Evolutionary conservation across 2,329 filamentous ascomycete genomes (phyloP).

Genomic region (Phaeophleospora eucalypticola): DNA sequence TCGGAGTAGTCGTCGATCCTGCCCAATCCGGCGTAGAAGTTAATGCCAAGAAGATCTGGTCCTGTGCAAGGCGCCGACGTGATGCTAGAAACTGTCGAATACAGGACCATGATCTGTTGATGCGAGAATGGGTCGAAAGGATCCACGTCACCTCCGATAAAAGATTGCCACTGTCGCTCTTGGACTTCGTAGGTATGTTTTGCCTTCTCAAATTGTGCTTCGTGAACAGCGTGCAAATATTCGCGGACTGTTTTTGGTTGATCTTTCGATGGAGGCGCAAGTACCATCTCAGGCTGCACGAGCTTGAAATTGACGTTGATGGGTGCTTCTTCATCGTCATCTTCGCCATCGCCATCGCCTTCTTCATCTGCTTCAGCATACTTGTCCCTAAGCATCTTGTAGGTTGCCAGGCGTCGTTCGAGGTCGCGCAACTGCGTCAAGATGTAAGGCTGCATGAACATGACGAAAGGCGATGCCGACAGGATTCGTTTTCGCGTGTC

Average conservation of each 20-base stretch:
- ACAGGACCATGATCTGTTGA: slow-evolving; percentile 91
- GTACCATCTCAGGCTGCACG: slow-evolving; percentile 93
- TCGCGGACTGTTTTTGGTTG: slow-evolving; percentile 88
- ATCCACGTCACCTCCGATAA: slow-evolving; percentile 80
- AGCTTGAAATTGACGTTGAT: slow-evolving; percentile 66
- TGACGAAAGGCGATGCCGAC: slow-evolving; percentile 93
- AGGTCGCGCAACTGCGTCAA: slow-evolving; percentile 89
- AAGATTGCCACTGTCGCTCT: slow-evolving; percentile 93
- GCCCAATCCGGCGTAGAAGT: slow-evolving; percentile 84
- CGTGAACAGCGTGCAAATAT: slow-evolving; percentile 88
- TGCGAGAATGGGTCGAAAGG: slow-evolving; percentile 94
- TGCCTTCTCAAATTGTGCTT: slow-evolving; percentile 94
- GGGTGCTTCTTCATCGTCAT: slow-evolving; percentile 30
- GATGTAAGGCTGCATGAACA: slow-evolving; percentile 89
- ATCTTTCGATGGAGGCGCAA: slow-evolving; percentile 75
- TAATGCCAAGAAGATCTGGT: slow-evolving; percentile 82
- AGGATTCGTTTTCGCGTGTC: slow-evolving; percentile 90
- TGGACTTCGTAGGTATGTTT: slow-evolving; percentile 91
- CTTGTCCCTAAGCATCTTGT: slow-evolving; percentile 79
- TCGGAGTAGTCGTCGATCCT: slow-evolving; percentile 65
- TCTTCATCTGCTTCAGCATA: slow-evolving; percentile 41
- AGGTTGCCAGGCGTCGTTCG: slow-evolving; percentile 75
- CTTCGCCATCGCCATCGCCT: slow-evolving; percentile 29
- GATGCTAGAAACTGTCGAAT: slow-evolving; percentile 87
- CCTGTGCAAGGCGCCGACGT: slow-evolving; percentile 92